These are phyloP conservation scores for Exophiala viscosa DNA, from an alignment of 2,329 filamentous ascomycete species.

Conservation along the genomic window DNA sequence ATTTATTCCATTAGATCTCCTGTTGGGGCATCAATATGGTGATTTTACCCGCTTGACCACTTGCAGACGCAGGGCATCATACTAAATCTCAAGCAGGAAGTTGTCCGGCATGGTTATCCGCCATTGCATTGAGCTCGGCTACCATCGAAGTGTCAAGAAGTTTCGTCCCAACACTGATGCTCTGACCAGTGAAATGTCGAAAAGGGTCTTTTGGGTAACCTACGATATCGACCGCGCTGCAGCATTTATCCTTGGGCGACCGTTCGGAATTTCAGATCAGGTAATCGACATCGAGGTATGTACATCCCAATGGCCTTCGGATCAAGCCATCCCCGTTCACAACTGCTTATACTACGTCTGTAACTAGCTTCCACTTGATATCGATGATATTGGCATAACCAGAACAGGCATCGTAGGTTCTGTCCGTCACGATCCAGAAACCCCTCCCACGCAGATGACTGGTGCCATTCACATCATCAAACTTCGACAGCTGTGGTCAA, in stretches of 20 bases:
- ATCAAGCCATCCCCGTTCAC: constrained; percentile 9
- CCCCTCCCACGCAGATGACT: constrained; percentile 26
- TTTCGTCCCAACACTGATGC: constrained; percentile 17
- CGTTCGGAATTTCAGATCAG: constrained; percentile 29
- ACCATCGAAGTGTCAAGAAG: constrained; percentile 32
- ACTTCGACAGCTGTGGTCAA: constrained; percentile 30
- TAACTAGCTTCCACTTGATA: not conserved
- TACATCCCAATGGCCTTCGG: no score
- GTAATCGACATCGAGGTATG: constrained; percentile 30
- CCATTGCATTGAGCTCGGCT: constrained; percentile 37
- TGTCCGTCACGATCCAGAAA: not conserved
- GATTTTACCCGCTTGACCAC: no score
- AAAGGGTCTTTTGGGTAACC: constrained; percentile 34
- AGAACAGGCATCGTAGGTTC: not conserved
- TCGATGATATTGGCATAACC: not conserved
- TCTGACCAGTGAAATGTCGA: constrained; percentile 31
- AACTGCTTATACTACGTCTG: not conserved
- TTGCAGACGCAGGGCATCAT: not conserved
- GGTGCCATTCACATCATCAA: constrained; percentile 30
- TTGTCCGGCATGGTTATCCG: constrained; percentile 36
- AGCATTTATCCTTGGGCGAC: constrained; percentile 33
- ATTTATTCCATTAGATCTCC: constrained; percentile 31
- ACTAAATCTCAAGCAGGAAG: constrained; percentile 26
- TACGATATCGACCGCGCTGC: constrained; percentile 35
- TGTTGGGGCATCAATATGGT: constrained; percentile 31